These are phyloP conservation scores for Periglandula ipomoeae DNA, from an alignment of 2,329 filamentous ascomycete species.

Conservation along the genomic window DNA sequence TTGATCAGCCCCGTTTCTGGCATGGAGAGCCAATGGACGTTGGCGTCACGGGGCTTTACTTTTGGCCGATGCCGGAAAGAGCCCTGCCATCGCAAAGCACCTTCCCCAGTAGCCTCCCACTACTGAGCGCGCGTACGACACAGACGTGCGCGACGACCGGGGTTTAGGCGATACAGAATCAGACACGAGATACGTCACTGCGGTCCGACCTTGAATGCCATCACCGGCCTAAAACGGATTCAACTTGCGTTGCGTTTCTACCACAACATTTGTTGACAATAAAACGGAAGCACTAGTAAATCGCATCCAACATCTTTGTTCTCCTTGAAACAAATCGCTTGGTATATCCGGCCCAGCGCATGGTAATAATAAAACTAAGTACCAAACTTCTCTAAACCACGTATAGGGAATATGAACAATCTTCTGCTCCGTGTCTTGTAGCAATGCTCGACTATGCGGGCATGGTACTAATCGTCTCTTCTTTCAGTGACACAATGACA, in stretches of 20 bases:
- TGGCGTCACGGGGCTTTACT: neutral
- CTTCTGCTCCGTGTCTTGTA: neutral
- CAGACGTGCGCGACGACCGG: no score
- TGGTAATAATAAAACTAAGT: neutral
- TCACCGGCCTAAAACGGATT: no score
- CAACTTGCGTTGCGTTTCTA: no score
- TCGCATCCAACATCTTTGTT: neutral
- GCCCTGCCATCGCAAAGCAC: no score
- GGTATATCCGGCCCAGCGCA: neutral
- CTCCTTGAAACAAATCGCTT: neutral
- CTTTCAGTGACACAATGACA: neutral
- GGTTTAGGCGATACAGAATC: no score
- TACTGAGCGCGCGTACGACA: no score
- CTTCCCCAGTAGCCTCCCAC: no score
- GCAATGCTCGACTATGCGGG: neutral
- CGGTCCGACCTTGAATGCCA: no score
- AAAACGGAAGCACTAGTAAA: neutral
- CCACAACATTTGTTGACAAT: neutral
- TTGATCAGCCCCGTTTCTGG: neutral
- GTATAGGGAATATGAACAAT: neutral
- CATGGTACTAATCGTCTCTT: neutral
- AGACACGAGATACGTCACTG: no score
- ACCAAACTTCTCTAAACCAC: neutral
- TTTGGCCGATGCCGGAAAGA: neutral
- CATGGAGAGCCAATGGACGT: neutral